phyloP scores from a whole-genome alignment of 768 basidiomycete genomes.

The Naganishia antarctica region DNA sequence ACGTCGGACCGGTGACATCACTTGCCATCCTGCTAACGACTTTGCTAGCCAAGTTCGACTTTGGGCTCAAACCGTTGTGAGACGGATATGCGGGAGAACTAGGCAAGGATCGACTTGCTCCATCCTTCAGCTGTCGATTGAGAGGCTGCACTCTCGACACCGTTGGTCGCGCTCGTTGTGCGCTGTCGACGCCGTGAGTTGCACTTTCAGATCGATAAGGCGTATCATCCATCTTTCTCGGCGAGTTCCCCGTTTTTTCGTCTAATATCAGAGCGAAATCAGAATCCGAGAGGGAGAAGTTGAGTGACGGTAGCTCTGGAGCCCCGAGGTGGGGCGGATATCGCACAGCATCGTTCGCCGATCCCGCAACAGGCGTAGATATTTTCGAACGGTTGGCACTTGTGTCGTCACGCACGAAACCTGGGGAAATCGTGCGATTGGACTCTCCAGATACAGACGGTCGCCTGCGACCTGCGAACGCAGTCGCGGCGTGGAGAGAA shows the following conservation, averaged over 20 bases:
- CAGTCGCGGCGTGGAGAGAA: constrained; percentile 21
- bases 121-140: not conserved
- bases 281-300: constrained; percentile 76
- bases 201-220: not conserved
- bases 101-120: constrained; percentile 2
- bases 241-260: constrained; percentile 32
- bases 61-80: not conserved
- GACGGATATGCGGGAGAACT: constrained; percentile 4
- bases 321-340: constrained; percentile 59
- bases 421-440: not conserved
- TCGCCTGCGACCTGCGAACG: not conserved
- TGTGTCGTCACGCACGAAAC: not conserved
- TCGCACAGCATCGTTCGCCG: not conserved
- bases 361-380: not conserved
- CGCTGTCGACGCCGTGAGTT: not conserved
- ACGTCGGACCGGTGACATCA: not conserved
- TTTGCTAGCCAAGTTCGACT: not conserved
- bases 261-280: constrained; percentile 60
- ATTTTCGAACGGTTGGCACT: not conserved
- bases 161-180: not conserved
- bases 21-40: not conserved
- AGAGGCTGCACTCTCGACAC: constrained; percentile 8
- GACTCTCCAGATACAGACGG: constrained; percentile 11
- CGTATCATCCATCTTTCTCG: not conserved
- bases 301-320: constrained; percentile 80